These are phyloP conservation scores for Oenanthe sinensis DNA, from an alignment of 129 eudicot genomes.

Conservation along the genomic window DNA sequence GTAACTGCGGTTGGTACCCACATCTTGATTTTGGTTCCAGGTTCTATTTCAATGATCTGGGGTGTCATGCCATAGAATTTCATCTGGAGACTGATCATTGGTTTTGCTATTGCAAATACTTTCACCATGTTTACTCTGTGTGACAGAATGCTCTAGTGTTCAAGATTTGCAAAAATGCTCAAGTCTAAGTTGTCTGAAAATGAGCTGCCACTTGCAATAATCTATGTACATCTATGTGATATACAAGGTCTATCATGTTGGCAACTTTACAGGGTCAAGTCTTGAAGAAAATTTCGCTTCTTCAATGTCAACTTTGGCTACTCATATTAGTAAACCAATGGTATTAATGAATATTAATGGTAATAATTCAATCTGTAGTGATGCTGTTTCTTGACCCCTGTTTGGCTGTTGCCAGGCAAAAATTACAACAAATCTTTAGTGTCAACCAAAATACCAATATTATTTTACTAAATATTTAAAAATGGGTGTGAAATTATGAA, in stretches of 20 bases:
- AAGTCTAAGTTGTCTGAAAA: background rate
- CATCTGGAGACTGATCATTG: conserved; percentile 19
- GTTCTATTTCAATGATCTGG: conserved; percentile 35
- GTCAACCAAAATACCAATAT: no score
- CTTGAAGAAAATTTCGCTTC: background rate
- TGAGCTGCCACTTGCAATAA: background rate
- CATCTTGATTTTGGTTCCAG: conserved; percentile 35
- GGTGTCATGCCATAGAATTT: conserved; percentile 32
- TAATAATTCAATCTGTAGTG: background rate
- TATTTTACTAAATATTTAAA: no score
- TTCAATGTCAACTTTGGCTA: conserved; percentile 1
- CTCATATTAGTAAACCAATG: background rate
- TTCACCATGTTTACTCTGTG: conserved; percentile 23
- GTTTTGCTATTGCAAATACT: conserved; percentile 13
- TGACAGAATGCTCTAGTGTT: background rate
- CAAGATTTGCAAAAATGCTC: background rate
- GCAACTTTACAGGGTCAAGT: background rate
- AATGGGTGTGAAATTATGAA: no score
- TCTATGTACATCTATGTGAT: background rate
- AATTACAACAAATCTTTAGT: no score
- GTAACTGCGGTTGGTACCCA: conserved; percentile 34
- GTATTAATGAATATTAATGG: no score
- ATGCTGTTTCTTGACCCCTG: background rate
- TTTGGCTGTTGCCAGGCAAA: background rate
- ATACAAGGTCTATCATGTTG: background rate